Base-by-base conservation (phyloP, 164 flowering plant genomes). In the Macadamia integrifolia region DNA sequence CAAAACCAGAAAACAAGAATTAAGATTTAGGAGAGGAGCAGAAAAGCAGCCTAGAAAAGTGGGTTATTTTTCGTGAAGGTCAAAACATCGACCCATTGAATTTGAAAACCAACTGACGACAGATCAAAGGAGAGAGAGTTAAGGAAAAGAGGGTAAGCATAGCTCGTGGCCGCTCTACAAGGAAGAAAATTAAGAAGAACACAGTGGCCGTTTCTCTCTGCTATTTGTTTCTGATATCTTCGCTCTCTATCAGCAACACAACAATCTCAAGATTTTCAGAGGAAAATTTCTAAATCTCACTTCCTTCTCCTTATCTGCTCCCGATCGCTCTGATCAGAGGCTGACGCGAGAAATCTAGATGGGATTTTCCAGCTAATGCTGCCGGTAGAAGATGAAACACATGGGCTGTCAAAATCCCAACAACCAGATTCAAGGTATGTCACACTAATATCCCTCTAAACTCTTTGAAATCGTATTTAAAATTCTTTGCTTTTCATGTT, bases 341-440 rank as follows among this genome's bases (percentile, higher is more conserved):
- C 17, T 53, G 57, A 12, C 57, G 6, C 18, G n/a, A 53, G 6
- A 53, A 52, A 53, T 53, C 57, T 53, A 53, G 6, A 53, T 53
- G 57, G 57, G 17, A 53, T 53, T 53, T 53, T 53, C 18, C 2
- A 14, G 57, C 17, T 53, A 53, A 53, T 14, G 18, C 18, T 53
- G 15, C 57, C 18, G n/a, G 13, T 11, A n/a, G 0, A 53, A 31
- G 30, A 75, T 65, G 75, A 60, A 72, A 77, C 76, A 71, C 61
- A 66, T 69, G 71, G 74, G 79, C 77, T 75, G 73, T 59, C 72
- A 79, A 73, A 77, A 78, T 62, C 15, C 35, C 71, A 66, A 75
- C 65, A 72, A 75, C 73, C 82, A 80, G 85, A 80, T 85, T 85
- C 89, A 85, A 85, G 85, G 89, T 82, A 85, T 76, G 70, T 64